Base-by-base conservation (phyloP, 495 filamentous ascomycete genomes). In the Aspergillus egyptiacus region DNA sequence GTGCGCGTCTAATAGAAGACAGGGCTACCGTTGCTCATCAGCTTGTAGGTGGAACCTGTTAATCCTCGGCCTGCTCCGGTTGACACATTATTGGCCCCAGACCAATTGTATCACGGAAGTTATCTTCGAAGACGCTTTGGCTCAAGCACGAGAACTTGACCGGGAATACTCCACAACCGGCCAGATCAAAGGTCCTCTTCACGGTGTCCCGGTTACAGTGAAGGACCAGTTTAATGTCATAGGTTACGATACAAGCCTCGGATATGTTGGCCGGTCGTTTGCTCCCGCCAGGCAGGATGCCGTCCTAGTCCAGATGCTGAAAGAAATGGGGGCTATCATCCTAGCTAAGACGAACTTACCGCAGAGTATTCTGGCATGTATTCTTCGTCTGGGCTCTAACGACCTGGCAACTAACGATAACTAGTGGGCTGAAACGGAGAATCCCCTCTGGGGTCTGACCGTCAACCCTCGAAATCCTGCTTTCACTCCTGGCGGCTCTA, bases 161-260 rank as follows among this genome's bases (percentile, higher is more conserved):
- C 55, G 48, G 17, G 68, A 72, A 27, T 70, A 78, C 28, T 46
- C 61, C 6, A 49, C 59, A 25, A 74, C 73, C 0, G 69, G 72
- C 0, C 64, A 71, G 35, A 57, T 72, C 0, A 60, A 75, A 35
- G 84, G 84, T 0, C 78, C 80, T 1, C 66, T 89, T 3, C 83
- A 87, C 55, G 83, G 84, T 2, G 66, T 87, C 7, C 83, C 82
- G 1, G 66, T 87, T 31, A 74, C 70, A 1, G 44, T 85, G 5
- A 85, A 89, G 57, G 84, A 87, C 50, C 74, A 79, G 20, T 86
- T 87, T 62, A 74, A 83, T 34, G 62, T 87, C 43, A 73, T 73
- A 49, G 81, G 76, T n/a, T 58, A 75, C 17, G 77, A 85, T 46
- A 64, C 75, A 0, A 76, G 77, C 0, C 62, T 83, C 14, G 81